phyloP scores from a whole-genome alignment of 2,329 filamentous ascomycete genomes.

The Sphaceloma murrayae region DNA sequence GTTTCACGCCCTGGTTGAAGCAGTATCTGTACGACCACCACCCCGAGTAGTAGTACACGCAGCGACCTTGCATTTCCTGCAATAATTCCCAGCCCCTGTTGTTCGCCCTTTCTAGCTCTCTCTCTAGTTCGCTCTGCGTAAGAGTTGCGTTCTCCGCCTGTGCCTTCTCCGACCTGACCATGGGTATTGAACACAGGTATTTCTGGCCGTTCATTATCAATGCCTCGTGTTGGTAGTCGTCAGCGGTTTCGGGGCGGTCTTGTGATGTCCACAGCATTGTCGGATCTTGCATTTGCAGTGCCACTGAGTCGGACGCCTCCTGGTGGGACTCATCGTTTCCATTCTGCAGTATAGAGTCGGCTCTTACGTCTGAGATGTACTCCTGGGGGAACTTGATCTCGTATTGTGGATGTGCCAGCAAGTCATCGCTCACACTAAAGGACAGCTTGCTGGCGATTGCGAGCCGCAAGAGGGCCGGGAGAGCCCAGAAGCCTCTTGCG shows the following conservation, averaged over 20 bases:
- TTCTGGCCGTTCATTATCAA: conserved; percentile 60
- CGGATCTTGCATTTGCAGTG: conserved; percentile 13
- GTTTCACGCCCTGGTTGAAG: conserved; percentile 76
- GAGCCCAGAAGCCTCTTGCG: conserved; percentile 41
- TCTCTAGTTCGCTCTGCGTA: conserved; percentile 57
- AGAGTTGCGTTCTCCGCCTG: conserved; percentile 25
- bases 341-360: conserved; percentile 37
- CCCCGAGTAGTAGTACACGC: conserved; percentile 73
- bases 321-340: conserved; percentile 2
- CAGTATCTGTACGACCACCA: conserved; percentile 98
- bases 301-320: not conserved
- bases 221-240: conserved; percentile 51
- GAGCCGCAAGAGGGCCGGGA: conserved; percentile 39
- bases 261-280: not conserved
- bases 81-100: conserved; percentile 72
- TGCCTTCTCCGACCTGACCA: conserved; percentile 44
- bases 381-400: conserved; percentile 66
- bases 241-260: conserved; percentile 16
- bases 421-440: conserved; percentile 82
- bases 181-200: conserved; percentile 78
- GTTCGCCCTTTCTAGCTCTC: conserved; percentile 68
- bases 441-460: conserved; percentile 46
- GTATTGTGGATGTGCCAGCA: conserved; percentile 80
- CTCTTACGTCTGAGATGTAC: conserved; percentile 62
- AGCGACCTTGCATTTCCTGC: conserved; percentile 64